phyloP scores from a whole-genome alignment of 2,329 filamentous ascomycete species.

The Davidsoniella virescens region DNA sequence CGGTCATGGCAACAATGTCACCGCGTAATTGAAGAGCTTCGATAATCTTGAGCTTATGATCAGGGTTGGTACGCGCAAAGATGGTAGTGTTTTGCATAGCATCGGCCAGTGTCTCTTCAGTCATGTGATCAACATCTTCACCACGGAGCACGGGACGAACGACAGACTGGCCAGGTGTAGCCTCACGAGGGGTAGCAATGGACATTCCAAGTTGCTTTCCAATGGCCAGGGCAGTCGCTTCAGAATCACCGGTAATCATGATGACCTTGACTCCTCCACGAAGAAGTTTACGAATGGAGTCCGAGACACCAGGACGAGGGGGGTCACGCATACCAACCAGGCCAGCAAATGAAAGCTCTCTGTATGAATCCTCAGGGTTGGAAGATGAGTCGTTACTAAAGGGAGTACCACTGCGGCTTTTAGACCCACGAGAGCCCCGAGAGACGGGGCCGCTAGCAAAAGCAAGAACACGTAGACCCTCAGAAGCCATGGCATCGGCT shows the following conservation, averaged over 20 bases:
- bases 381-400: conserved; percentile 24
- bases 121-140: conserved; percentile 88
- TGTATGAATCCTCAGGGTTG: conserved; percentile 58
- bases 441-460: conserved; percentile 72
- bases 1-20: conserved; percentile 97
- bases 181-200: conserved; percentile 40
- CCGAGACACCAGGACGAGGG: conserved; percentile 74
- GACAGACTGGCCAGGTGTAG: conserved; percentile 35
- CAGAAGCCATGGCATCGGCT: conserved; percentile 71
- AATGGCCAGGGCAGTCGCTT: conserved; percentile 87
- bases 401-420: conserved; percentile 28
- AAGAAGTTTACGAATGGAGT: conserved; percentile 79
- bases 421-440: conserved; percentile 22
- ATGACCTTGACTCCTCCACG: conserved; percentile 91
- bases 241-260: conserved; percentile 97
- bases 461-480: conserved; percentile 77
- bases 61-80: conserved; percentile 88
- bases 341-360: conserved; percentile 73
- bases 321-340: conserved; percentile 96
- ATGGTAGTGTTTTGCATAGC: conserved; percentile 82
- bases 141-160: conserved; percentile 64
- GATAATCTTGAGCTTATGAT: conserved; percentile 97
- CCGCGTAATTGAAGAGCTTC: conserved; percentile 77
- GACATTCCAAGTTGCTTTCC: conserved; percentile 91
- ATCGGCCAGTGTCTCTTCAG: conserved; percentile 63